Base-by-base conservation (phyloP, 2,329 filamentous ascomycete species). In the Pestalotiopsis fici region DNA sequence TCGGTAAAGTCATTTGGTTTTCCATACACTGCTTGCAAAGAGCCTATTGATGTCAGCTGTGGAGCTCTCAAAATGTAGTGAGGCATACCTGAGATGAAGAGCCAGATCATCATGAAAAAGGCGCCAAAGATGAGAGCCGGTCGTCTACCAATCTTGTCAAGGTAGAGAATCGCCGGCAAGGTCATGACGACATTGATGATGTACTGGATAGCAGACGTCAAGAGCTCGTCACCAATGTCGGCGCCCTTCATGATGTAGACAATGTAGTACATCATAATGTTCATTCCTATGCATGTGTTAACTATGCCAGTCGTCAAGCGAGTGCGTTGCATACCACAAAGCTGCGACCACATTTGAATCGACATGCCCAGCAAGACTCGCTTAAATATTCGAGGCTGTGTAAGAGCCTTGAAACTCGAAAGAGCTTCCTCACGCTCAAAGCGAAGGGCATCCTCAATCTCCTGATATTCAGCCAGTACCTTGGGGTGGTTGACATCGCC, bases 181-280 rank as follows among this genome's bases (percentile, higher is more conserved):
- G 89, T 90, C 69, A 89, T 79, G 18, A 80, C 79, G 0, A 90
- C 87, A 72, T 90, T 90, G 77, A 91, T 88, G 67, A 90, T 83
- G 72, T 90, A 90, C 73, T 90, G 87, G 25, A 91, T 88, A 0
- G 86, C 86, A 0, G 87, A 85, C 1, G 87, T 88, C n/a, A 88
- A 79, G 7, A 90, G 82, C 3, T 86, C 84, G 18, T 86, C 83
- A 1, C 81, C 83, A 63, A 90, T 86, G 37, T 86, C 82, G 3
- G 87, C 86, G 5, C 84, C 83, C 67, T 87, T 81, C 85, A 90
- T 87, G 69, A 90, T 86, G 73, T 88, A 89, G 3, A 88, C 84
- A 54, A 89, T 86, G 69, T 89, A 88, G 73, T 87, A 83, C 80
- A 85, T 86, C 84, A 89, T 86, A 50, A 88, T 85, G 72, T 89